Evolutionary conservation across 2,329 filamentous ascomycete genomes (phyloP).

Genomic region (Fusarium sp.): DNA sequence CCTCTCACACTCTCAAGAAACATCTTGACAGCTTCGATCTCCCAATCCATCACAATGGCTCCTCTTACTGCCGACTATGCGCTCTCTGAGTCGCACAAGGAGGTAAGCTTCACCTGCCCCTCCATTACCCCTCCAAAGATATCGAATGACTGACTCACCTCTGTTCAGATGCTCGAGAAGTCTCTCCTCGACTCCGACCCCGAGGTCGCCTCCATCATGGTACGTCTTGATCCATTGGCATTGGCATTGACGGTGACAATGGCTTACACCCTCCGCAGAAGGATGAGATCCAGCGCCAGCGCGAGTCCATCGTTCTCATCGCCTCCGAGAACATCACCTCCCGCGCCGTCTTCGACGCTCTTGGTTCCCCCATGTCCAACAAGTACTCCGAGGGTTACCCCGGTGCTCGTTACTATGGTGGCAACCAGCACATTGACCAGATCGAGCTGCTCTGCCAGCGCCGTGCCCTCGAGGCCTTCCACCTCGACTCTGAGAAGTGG

Average conservation of each 20-base stretch:
- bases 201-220: conserved; percentile 97
- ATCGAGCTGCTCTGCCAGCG: conserved; percentile 96
- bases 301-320: conserved; percentile 98
- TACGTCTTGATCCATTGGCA: conserved; percentile 57
- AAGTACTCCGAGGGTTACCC: conserved; percentile 99
- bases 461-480: conserved; percentile 92
- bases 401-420: conserved; percentile 98
- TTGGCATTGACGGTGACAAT: conserved; percentile 4
- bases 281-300: conserved; percentile 95
- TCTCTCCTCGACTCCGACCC: conserved; percentile 91
- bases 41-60: conserved; percentile 52
- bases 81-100: conserved; percentile 66
- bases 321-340: conserved; percentile 99
- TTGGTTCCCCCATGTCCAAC: conserved; percentile 96
- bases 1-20: conserved; percentile 19
- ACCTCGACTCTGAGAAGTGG: conserved; percentile 89
- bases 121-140: conserved; percentile 37
- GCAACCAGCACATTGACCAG: conserved; percentile 98
- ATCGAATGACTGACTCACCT: conserved; percentile 27
- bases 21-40: conserved; percentile 12
- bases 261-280: conserved; percentile 66
- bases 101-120: conserved; percentile 54
- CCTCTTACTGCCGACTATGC: conserved; percentile 61
- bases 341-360: conserved; percentile 95
- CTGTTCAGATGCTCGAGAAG: conserved; percentile 88